Percentiles rank a stretch among this genome's conserved stretches.
phyloP scores from a whole-genome alignment of 2,329 filamentous ascomycete species.

The Ophiocordyceps australis region DNA sequence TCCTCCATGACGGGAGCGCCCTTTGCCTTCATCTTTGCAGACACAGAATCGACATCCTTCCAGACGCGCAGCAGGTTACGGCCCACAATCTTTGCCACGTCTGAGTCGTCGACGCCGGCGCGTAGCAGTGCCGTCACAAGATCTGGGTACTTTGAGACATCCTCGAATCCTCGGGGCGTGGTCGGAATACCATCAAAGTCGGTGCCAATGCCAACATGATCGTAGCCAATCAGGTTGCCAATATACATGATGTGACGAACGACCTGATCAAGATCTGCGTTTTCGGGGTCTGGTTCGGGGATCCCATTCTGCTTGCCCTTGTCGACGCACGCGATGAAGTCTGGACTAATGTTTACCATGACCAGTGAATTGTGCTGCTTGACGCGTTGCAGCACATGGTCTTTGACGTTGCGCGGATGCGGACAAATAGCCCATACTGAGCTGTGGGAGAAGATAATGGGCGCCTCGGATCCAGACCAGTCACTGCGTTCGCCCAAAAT shows the following conservation, averaged over 20 bases:
- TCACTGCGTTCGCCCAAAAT: slow-evolving; percentile 46
- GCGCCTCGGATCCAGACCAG: slow-evolving; percentile 60
- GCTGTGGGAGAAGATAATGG: slow-evolving; percentile 79
- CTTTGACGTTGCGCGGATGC: slow-evolving; percentile 79
- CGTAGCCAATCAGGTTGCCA: slow-evolving; percentile 66
- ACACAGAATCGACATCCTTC: slow-evolving; percentile 59
- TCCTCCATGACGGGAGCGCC: slow-evolving; percentile 37
- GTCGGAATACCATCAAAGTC: slow-evolving; percentile 67
- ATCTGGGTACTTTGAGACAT: slow-evolving; percentile 69
- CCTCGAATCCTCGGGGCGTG: slow-evolving; percentile 59
- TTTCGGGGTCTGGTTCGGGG: slow-evolving; percentile 46
- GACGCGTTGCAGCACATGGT: slow-evolving; percentile 63
- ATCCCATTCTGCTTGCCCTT: slow-evolving; percentile 41
- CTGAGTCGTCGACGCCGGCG: slow-evolving; percentile 53
- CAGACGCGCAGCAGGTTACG: slow-evolving; percentile 73
- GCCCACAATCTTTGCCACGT: slow-evolving; percentile 60
- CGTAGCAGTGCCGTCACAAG: slow-evolving; percentile 58
- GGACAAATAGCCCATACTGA: slow-evolving; percentile 67
- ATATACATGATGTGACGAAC: slow-evolving; percentile 70
- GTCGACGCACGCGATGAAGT: slow-evolving; percentile 61
- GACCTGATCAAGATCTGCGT: slow-evolving; percentile 61
- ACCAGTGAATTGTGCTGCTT: slow-evolving; percentile 57
- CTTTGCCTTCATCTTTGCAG: slow-evolving; percentile 41
- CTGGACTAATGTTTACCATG: slow-evolving; percentile 79
- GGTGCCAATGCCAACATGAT: slow-evolving; percentile 73